phyloP scores from a whole-genome alignment of 306 rosid species.

The Quillaja saponaria region DNA sequence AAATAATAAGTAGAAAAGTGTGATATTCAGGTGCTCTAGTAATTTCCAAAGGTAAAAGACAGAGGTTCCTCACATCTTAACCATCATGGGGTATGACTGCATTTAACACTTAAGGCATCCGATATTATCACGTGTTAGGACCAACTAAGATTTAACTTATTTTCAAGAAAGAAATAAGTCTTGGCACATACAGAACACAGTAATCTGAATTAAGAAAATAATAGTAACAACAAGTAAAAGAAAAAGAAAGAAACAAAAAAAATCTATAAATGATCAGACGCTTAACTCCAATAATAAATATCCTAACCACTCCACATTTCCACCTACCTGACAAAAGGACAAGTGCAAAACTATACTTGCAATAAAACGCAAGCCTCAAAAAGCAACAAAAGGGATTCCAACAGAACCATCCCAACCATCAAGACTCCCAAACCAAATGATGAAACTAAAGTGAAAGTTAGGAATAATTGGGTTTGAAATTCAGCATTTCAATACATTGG shows the following conservation, averaged over 20 bases:
- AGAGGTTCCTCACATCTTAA: too few species aligned
- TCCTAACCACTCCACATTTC: conserved; percentile 17
- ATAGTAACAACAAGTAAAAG: too few species aligned
- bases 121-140: too few species aligned
- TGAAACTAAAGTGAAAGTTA: not conserved
- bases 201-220: too few species aligned
- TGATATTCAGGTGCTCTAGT: too few species aligned
- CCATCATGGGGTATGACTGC: too few species aligned
- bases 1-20: too few species aligned
- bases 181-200: not conserved
- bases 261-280: too few species aligned
- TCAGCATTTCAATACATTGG: not conserved
- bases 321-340: conserved; percentile 34
- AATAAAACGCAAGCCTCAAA: not conserved
- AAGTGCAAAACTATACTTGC: conserved; percentile 2
- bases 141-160: too few species aligned
- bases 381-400: not conserved
- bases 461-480: not conserved
- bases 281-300: not conserved
- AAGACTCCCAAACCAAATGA: conserved; percentile 15
- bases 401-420: conserved; percentile 38
- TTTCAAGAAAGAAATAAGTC: not conserved
- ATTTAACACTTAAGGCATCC: too few species aligned
- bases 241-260: too few species aligned
- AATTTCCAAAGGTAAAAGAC: too few species aligned